Evolutionary conservation across 768 basidiomycete genomes (phyloP).

Genomic region (Xerocomus potaroensis): DNA sequence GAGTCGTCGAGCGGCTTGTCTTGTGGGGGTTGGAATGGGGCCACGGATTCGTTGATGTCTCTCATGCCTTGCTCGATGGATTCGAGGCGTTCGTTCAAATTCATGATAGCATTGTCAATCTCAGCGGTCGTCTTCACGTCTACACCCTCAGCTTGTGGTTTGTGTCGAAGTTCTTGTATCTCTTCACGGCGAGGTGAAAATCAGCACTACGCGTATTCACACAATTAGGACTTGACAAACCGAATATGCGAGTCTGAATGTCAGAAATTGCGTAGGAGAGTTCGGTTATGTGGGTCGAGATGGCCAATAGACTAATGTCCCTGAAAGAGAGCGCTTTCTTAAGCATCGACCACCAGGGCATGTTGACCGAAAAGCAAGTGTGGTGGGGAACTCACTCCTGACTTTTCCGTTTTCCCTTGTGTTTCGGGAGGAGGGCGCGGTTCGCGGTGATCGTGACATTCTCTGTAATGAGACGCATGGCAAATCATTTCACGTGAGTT

Average conservation of each 20-base stretch:
- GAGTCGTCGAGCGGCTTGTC: slow-evolving; percentile 47
- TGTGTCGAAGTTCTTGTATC: slow-evolving; percentile 91
- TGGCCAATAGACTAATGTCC: slow-evolving; percentile 69
- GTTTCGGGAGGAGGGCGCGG: slow-evolving; percentile 39
- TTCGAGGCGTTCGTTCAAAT: slow-evolving; percentile 75
- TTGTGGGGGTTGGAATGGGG: slow-evolving; percentile 49
- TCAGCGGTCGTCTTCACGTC: slow-evolving; percentile 56
- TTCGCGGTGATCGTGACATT: slow-evolving; percentile 67
- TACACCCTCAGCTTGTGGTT: slow-evolving; percentile 59
- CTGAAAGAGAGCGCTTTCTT: slow-evolving; percentile 38
- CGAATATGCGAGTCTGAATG: slow-evolving; percentile 88
- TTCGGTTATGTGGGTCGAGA: slow-evolving; percentile 85
- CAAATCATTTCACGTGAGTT: slow-evolving; percentile 33
- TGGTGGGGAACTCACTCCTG: slow-evolving; percentile 57
- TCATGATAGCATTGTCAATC: slow-evolving; percentile 80
- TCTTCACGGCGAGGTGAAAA: slow-evolving; percentile 41
- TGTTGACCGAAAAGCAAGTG: slow-evolving; percentile 15
- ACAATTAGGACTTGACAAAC: slow-evolving; percentile 37
- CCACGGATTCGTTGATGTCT: slow-evolving; percentile 59
- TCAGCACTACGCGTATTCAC: slow-evolving; percentile 10
- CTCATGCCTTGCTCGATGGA: slow-evolving; percentile 69
- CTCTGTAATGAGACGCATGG: slow-evolving; percentile 42
- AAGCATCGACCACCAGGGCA: slow-evolving; percentile 25
- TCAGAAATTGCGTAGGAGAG: slow-evolving; percentile 83
- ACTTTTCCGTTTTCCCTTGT: slow-evolving; percentile 52